These are phyloP conservation scores for Monilinia polystroma DNA, from an alignment of 2,329 filamentous ascomycete genomes.

Conservation along the genomic window DNA sequence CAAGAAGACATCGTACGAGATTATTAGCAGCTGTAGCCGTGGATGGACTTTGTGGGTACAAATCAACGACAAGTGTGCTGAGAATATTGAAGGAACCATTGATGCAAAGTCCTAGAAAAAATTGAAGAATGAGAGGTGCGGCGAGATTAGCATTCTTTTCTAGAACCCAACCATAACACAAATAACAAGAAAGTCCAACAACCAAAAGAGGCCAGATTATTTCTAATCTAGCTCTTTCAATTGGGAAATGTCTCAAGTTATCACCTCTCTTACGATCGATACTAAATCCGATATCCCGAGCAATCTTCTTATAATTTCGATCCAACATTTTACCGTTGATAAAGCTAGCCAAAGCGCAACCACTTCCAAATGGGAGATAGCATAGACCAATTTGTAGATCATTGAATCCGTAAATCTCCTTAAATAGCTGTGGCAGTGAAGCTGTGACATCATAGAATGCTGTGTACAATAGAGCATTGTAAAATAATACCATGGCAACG, in stretches of 20 bases:
- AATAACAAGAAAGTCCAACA: slow-evolving; percentile 52
- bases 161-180: slow-evolving; percentile 59
- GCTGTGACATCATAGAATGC: slow-evolving; percentile 54
- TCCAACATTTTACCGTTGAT: slow-evolving; percentile 58
- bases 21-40: slow-evolving; percentile 65
- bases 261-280: slow-evolving; percentile 57
- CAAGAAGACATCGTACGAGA: slow-evolving; percentile 59
- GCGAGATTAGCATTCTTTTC: slow-evolving; percentile 52
- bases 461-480: slow-evolving; percentile 55
- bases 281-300: slow-evolving; percentile 57
- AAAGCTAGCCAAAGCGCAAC: slow-evolving; percentile 52
- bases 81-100: slow-evolving; percentile 63
- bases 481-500: slow-evolving; percentile 53
- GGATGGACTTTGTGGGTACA: slow-evolving; percentile 59
- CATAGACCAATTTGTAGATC: slow-evolving; percentile 40
- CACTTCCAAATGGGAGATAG: slow-evolving; percentile 48
- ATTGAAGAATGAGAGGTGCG: slow-evolving; percentile 55
- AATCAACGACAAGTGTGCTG: slow-evolving; percentile 62
- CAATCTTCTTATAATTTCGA: slow-evolving; percentile 68
- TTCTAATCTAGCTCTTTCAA: slow-evolving; percentile 49
- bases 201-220: slow-evolving; percentile 55
- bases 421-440: slow-evolving; percentile 51
- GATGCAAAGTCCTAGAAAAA: slow-evolving; percentile 56
- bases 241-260: slow-evolving; percentile 41
- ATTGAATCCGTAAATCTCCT: slow-evolving; percentile 39